phyloP scores from a whole-genome alignment of 805 yeast genomes.

The Candida anglica region DNA sequence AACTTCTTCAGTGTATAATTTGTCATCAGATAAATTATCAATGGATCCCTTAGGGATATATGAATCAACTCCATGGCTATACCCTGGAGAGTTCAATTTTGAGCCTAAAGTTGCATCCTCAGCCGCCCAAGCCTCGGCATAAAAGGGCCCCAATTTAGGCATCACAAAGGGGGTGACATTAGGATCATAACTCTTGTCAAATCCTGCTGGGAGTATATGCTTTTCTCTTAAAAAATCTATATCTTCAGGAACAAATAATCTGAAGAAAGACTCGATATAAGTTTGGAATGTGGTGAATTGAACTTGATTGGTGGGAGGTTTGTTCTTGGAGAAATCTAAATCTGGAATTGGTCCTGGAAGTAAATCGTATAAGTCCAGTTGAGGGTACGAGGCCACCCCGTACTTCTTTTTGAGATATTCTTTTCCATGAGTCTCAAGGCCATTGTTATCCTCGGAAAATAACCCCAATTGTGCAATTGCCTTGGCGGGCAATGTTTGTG shows the following conservation, averaged over 20 bases:
- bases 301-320: constrained; percentile 75
- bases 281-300: constrained; percentile 85
- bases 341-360: constrained; percentile 90
- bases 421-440: constrained; percentile 62
- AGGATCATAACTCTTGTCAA: constrained; percentile 55
- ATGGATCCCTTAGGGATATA: constrained; percentile 57
- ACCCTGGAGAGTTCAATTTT: constrained; percentile 46
- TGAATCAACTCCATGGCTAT: constrained; percentile 39
- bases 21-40: constrained; percentile 54
- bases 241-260: constrained; percentile 79
- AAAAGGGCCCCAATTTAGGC: constrained; percentile 82
- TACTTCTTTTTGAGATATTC: constrained; percentile 72
- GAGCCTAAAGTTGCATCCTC: constrained; percentile 57
- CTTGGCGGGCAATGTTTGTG: constrained; percentile 64
- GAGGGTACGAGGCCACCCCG: constrained; percentile 90
- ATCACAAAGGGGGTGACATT: constrained; percentile 67
- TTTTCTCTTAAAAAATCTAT: constrained; percentile 64
- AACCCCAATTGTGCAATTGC: constrained; percentile 61
- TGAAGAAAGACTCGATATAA: constrained; percentile 79
- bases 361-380: constrained; percentile 63
- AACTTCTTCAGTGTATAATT: constrained; percentile 65
- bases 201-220: constrained; percentile 50
- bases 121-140: constrained; percentile 81
- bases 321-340: constrained; percentile 76
- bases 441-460: constrained; percentile 56